These are phyloP conservation scores for Aspergillus homomorphus DNA, from an alignment of 495 filamentous ascomycete genomes.

Conservation along the genomic window DNA sequence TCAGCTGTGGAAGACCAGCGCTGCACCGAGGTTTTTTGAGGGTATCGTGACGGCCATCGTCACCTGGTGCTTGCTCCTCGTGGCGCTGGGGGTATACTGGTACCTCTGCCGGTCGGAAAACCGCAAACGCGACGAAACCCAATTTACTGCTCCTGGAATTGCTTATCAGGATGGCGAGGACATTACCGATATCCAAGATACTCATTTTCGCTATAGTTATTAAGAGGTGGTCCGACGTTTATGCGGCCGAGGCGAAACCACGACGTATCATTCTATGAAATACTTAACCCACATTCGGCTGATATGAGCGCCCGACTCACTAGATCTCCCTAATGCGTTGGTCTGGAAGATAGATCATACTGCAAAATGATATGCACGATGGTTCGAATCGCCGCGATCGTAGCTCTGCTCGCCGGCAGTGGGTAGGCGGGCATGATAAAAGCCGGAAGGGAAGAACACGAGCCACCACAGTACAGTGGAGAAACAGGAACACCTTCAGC, in stretches of 20 bases:
- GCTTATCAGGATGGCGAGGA: background rate
- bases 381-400: too few species aligned
- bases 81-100: constrained; percentile 22
- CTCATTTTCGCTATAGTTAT: background rate
- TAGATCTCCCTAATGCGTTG: too few species aligned
- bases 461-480: too few species aligned
- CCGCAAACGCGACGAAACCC: constrained; percentile 6
- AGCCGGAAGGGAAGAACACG: too few species aligned
- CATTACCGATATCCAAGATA: background rate
- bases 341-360: too few species aligned
- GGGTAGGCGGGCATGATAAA: too few species aligned
- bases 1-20: constrained; percentile 28
- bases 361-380: too few species aligned
- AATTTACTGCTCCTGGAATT: background rate
- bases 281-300: too few species aligned
- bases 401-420: too few species aligned
- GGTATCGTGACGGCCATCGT: constrained; percentile 30
- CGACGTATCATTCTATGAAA: too few species aligned
- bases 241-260: background rate
- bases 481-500: too few species aligned
- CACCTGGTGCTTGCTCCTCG: constrained; percentile 29
- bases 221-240: background rate
- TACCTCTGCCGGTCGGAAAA: constrained; percentile 26
- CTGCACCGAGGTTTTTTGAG: constrained; percentile 22
- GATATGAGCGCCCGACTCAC: too few species aligned